Evolutionary conservation across 1,139 yeast genomes (phyloP).

Genomic region (Zygoascus sp.): DNA sequence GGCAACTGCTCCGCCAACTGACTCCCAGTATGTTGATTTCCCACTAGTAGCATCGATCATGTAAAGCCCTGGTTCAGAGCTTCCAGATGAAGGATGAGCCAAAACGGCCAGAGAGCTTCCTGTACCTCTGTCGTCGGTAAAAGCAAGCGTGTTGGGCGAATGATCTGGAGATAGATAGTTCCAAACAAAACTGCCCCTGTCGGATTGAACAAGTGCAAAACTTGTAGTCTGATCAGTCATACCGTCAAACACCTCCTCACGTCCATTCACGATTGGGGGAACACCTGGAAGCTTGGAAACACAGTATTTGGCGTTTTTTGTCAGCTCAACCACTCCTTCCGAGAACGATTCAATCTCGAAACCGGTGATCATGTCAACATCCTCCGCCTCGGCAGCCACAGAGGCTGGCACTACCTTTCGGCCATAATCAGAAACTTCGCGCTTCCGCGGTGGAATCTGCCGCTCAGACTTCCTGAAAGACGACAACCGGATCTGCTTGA

Average conservation of each 20-base stretch:
- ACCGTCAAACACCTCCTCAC: slow-evolving; percentile 38
- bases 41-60: slow-evolving; percentile 57
- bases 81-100: slow-evolving; percentile 60
- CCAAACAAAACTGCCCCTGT: slow-evolving; percentile 61
- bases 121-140: slow-evolving; percentile 25
- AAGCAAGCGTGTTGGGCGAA: slow-evolving; percentile 50
- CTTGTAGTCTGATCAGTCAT: slow-evolving; percentile 51
- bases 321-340: slow-evolving; percentile 45
- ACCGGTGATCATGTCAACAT: not conserved
- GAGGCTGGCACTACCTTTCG: not conserved
- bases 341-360: not conserved
- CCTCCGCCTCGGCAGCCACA: slow-evolving; percentile 1
- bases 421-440: not conserved
- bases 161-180: slow-evolving; percentile 57
- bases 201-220: slow-evolving; percentile 53
- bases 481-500: slow-evolving; percentile 1
- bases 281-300: slow-evolving; percentile 57
- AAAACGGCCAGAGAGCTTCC: slow-evolving; percentile 47
- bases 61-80: slow-evolving; percentile 65
- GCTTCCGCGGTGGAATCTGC: not conserved
- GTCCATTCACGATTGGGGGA: slow-evolving; percentile 42
- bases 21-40: slow-evolving; percentile 55
- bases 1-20: slow-evolving; percentile 64
- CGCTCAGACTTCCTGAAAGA: not conserved
- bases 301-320: slow-evolving; percentile 56